Evolutionary conservation across 345 rosid genomes (phyloP).

Genomic region (Linum lewisii): DNA sequence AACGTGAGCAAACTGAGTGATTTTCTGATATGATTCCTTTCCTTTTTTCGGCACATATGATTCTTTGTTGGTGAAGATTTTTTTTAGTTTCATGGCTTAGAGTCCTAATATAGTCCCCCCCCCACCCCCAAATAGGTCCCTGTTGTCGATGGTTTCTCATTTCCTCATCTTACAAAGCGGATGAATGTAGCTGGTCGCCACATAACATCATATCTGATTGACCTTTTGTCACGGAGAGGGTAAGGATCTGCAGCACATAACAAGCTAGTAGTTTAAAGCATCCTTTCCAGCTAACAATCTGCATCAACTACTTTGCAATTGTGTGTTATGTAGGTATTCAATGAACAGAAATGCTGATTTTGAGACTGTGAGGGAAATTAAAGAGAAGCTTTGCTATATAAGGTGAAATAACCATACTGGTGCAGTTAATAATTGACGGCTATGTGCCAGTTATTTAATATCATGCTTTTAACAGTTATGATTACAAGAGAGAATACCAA

Average conservation of each 20-base stretch:
- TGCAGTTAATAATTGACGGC: not conserved
- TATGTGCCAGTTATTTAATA: not conserved
- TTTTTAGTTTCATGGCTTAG: not conserved
- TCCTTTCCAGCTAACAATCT: constrained; percentile 7
- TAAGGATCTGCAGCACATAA: constrained; percentile 24
- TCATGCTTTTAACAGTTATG: constrained; percentile 50
- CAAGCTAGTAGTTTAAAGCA: constrained; percentile 7
- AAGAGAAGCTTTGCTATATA: constrained; percentile 93
- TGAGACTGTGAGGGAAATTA: constrained; percentile 93
- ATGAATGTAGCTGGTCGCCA: constrained; percentile 99
- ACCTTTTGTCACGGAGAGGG: constrained; percentile 95
- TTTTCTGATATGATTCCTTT: too few relatives aligned
- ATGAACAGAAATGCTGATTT: constrained; percentile 87
- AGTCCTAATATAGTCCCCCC: constrained; percentile 3
- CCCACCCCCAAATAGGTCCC: constrained; percentile 96
- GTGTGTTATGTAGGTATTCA: constrained; percentile 54
- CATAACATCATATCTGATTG: constrained; percentile 91
- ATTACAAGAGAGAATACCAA: constrained; percentile 90
- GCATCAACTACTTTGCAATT: constrained; percentile 2
- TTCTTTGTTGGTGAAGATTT: not conserved
- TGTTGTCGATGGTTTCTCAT: constrained; percentile 95
- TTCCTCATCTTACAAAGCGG: constrained; percentile 95
- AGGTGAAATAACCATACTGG: constrained; percentile 32
- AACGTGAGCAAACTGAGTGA: too few relatives aligned
- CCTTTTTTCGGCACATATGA: too few relatives aligned